Percentiles rank a stretch among this genome's conserved stretches.
Evolutionary conservation across 1,284 basidiomycete genomes (phyloP).

Genomic region (Gymnopus androsaceus): DNA sequence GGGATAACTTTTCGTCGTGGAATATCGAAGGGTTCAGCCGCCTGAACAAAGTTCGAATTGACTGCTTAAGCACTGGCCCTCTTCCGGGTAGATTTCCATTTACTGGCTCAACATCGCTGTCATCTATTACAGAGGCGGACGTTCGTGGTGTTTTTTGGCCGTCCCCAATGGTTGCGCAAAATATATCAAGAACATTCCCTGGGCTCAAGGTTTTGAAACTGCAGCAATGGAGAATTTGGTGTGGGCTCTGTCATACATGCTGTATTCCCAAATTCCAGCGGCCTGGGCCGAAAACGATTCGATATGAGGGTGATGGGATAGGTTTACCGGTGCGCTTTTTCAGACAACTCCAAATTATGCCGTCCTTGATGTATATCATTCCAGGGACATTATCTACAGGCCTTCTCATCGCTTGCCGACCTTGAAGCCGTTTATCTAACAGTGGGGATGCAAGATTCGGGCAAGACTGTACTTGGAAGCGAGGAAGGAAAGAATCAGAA

Average conservation of each 20-base stretch:
- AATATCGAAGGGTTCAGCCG: conserved; percentile 27
- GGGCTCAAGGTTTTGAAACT: conserved; percentile 29
- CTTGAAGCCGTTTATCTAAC: conserved; percentile 33
- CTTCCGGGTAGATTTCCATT: conserved; percentile 18
- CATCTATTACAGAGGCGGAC: conserved; percentile 29
- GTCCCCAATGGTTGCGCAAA: conserved; percentile 31
- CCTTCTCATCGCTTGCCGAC: conserved; percentile 23
- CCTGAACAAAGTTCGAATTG: conserved; percentile 29
- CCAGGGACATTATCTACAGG: conserved; percentile 34
- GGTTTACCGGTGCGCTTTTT: conserved; percentile 33
- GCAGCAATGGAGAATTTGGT: conserved; percentile 33
- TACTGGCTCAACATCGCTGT: conserved; percentile 22
- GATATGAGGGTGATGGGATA: conserved; percentile 32
- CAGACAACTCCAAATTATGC: neutral
- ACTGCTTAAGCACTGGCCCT: conserved; percentile 26
- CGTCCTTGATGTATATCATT: neutral
- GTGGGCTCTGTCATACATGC: conserved; percentile 36
- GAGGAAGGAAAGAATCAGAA: conserved; percentile 23
- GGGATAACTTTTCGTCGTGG: conserved; percentile 23
- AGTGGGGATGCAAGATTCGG: conserved; percentile 26
- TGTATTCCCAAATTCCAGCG: conserved; percentile 27
- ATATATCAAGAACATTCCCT: conserved; percentile 23
- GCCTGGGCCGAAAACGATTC: conserved; percentile 26
- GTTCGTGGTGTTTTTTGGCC: conserved; percentile 34
- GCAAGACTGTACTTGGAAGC: conserved; percentile 20